Percentiles rank a stretch among this genome's conserved stretches.
phyloP scores from a whole-genome alignment of 2,329 filamentous ascomycete genomes.

The Diaporthe citrichinensis region DNA sequence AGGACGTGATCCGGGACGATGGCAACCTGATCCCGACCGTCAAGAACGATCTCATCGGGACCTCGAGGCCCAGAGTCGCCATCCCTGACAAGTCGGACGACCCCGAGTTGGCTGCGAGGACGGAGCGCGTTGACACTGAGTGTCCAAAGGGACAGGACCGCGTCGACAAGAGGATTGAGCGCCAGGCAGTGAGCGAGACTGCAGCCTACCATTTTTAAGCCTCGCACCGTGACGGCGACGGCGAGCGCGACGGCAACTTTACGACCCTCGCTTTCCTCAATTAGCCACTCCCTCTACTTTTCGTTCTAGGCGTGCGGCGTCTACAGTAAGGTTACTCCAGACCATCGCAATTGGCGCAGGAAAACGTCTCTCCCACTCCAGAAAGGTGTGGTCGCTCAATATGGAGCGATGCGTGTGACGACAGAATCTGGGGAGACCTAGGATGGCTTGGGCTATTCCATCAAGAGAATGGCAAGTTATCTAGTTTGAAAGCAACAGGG shows the following conservation, averaged over 20 bases:
- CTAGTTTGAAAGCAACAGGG: background rate
- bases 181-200: background rate
- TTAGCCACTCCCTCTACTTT: too few relatives aligned
- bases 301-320: background rate
- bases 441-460: background rate
- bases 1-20: background rate
- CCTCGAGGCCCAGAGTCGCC: too few relatives aligned
- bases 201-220: background rate
- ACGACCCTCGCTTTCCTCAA: background rate
- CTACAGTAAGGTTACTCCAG: background rate
- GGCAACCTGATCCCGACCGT: background rate
- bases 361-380: background rate
- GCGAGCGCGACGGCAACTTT: too few relatives aligned
- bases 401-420: background rate
- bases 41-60: background rate
- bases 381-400: background rate
- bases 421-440: background rate
- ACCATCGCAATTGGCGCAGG: too few relatives aligned
- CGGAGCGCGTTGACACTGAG: background rate
- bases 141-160: background rate
- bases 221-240: background rate
- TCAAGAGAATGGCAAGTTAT: background rate
- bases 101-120: background rate
- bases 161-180: background rate
- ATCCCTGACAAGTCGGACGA: constrained; percentile 1